Evolutionary conservation across 345 rosid species (phyloP), one percentile per base, ranked within the genome.

Genomic region (Boechera stricta): DNA sequence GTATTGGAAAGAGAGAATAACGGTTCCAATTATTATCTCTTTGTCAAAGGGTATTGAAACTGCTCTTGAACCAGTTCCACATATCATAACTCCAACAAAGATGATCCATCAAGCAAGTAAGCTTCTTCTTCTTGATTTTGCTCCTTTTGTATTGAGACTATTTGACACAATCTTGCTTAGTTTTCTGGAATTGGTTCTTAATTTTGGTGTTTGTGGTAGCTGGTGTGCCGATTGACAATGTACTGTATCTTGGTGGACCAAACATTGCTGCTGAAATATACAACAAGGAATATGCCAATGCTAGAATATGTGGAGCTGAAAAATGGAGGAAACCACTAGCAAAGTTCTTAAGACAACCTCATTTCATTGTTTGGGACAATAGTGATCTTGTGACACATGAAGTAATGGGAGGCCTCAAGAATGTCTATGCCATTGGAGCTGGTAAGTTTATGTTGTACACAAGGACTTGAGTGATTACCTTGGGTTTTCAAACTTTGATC

Each of bases 341-440:
- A 6, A 92, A 86, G 78, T 92, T 95, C 74, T 67, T 95, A 70
- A 88, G 98, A 83, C 99, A 89, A 54, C 87, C 99, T 15, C 96
- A 95, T 74, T 95, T 92, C 58, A 85, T 88, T 28, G 99, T 95
- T 32, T 95, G 99, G 98, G 99, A 95, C 79, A 95, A 95, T 64
- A 88, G 89, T 76, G 99, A 95, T 80, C 97, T 95, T 67, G 87
- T 95, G 61, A 95, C 99, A 77, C 99, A 95, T 82, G 99, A 95
- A 86, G 98, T 95, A 54, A 92, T 95, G 97, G 99, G 99, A 75
- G 98, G 99, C 69, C 86, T 92, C 62, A 92, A 95, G 91, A 95
- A 95, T 78, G 99, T 95, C 45, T 95, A 92, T 64, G 99, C 99
- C 85, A 95, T 95, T 77, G 99, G 99, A 85, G 99, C 99, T 33